Evolutionary conservation across 2,329 filamentous ascomycete genomes (phyloP), one percentile per base, ranked within the genome.

Genomic region (Exophiala xenobiotica): DNA sequence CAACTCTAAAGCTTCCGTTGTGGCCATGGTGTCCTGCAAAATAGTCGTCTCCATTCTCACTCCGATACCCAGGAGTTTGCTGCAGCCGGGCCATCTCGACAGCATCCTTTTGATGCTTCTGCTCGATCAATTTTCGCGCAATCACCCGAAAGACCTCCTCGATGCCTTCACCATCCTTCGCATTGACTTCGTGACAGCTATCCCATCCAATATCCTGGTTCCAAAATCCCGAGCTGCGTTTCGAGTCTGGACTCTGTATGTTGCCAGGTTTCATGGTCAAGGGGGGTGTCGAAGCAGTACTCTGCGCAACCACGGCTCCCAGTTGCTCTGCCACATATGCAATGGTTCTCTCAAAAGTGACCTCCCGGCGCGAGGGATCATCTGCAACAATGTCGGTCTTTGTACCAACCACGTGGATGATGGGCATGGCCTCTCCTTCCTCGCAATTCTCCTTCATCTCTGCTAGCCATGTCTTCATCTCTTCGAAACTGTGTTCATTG

Each of bases 61-160:
- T 64, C 46, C 58, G 61, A 39, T 70, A 71, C 0, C 73, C 74
- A 2, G 78, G 74, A 9, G 75, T 78, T 19, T 68, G 66, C 6
- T 71, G 70, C 35, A 75, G 71, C 46, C 74, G 70, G 42, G 72
- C 57, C 14, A 74, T 66, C 46, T 79, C 78, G 11, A 74, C 71
- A 54, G 80, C 78, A 11, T 78, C 65, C 39, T 74, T 76, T 50
- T 76, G 76, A 37, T 85, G 75, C 53, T 78, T 74, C 64, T 92
- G 81, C 73, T 96, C 92, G 4, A 86, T 83, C 14, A 86, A 71
- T 72, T 95, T 95, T 63, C 95, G 78, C 6, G 91, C 93, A 39
- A 90, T 87, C 20, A 95, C 89, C 1, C 92, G 81, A 64, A 97
- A 97, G 0, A 99, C 90, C 70, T 97, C 93, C 63, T 97, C 93